Evolutionary conservation across 352 stramenopile genomes (phyloP), one percentile per base, ranked within the genome.

Genomic region (Elongisporangium senticosum): DNA sequence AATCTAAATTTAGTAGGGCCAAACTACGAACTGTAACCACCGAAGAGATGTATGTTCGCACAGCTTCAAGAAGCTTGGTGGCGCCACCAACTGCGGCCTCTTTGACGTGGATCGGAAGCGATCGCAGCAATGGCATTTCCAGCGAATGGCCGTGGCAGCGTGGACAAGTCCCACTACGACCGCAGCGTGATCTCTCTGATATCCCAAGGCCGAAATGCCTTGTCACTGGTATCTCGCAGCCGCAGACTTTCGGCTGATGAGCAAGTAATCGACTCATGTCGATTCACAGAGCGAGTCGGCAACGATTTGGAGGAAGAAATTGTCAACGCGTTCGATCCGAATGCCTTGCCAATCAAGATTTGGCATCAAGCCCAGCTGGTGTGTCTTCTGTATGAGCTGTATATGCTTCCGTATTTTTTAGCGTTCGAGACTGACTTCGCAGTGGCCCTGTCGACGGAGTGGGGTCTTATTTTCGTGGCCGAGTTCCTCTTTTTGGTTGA

Each of bases 401-500:
- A 71, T 7, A 51, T 71, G 10, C 61, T 89, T 17, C 72, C 79
- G 13, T 87, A 88, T 55, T 51, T 85, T 3, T 33, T 88, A 19
- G 75, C 60, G 2, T 89, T 89, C 53, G 26, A 62, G 4, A 62
- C 54, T 22, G 20, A 57, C 15, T 56, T 66, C 21, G 55, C 51
- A 0, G 23, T 68, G 33, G 26, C 71, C 1, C 33, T 43, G 11
- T 43, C 8, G 26, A 37, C 26, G 8, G 33, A 43, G 33, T 43
- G 33, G 33, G 3, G 15, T 1, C 33, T 43, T 17, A 10, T 43
- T 15, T 78, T 89, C 13, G 83, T 84, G 59, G 20, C 53, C 3
- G 78, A 87, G 48, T 4, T 65, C 4, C 59, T 90, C 39, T 87
- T 90, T 26, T 47, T 65, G 7, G n/a, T 69, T 15, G 77, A 89